These are phyloP conservation scores for Candida caryicola DNA, from an alignment of 805 yeast species.

Conservation along the genomic window DNA sequence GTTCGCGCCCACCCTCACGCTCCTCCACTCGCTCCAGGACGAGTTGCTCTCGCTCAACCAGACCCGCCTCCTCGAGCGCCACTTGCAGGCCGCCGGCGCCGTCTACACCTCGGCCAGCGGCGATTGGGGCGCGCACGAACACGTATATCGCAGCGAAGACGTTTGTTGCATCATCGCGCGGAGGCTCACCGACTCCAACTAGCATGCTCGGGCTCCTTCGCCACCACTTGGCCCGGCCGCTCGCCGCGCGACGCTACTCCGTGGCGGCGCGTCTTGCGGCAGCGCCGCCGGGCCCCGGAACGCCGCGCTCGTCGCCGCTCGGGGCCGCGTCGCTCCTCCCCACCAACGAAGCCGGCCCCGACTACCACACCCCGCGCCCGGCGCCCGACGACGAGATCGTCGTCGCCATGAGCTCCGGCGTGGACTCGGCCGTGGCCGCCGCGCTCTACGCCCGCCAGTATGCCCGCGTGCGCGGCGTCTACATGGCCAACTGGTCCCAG, in stretches of 20 bases:
- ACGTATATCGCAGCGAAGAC: slow-evolving; percentile 48
- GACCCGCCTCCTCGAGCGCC: slow-evolving; percentile 35
- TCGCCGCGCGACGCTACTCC: too few species aligned
- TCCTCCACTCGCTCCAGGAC: slow-evolving; percentile 64
- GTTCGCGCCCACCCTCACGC: slow-evolving; percentile 18
- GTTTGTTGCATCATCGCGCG: slow-evolving; percentile 26
- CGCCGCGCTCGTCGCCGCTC: too few species aligned
- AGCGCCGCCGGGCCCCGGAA: too few species aligned
- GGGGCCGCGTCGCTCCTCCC: too few species aligned
- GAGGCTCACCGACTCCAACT: background rate
- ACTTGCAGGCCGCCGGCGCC: slow-evolving; percentile 23
- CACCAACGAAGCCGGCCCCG: background rate
- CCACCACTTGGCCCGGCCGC: too few species aligned
- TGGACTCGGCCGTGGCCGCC: slow-evolving; percentile 90
- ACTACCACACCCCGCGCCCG: slow-evolving; percentile 45
- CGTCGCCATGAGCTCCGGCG: slow-evolving; percentile 96
- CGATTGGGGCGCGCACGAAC: slow-evolving; percentile 61
- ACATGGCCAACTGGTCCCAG: slow-evolving; percentile 90
- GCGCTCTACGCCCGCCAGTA: slow-evolving; percentile 55
- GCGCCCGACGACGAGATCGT: slow-evolving; percentile 55
- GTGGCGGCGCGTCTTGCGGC: too few species aligned
- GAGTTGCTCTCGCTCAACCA: slow-evolving; percentile 60
- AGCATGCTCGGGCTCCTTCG: background rate
- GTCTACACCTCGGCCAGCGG: slow-evolving; percentile 17
- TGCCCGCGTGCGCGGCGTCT: slow-evolving; percentile 71